Conservation (phyloP, 2,329 filamentous ascomycete species). For the Neobulgaria alba region DNA sequence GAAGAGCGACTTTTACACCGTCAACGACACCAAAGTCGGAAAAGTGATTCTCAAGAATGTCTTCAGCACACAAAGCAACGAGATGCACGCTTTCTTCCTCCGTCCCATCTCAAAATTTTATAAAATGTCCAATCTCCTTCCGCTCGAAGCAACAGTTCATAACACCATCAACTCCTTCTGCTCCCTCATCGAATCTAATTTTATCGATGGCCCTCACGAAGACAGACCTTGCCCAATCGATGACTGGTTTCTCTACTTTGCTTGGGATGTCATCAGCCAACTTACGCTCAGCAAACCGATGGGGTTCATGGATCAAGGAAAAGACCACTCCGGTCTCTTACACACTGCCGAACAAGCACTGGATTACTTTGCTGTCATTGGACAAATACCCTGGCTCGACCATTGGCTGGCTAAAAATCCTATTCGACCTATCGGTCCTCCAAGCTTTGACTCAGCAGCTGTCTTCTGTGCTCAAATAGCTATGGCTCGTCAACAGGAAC, state of each 20-base stretch:
- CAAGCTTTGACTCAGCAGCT: conserved; percentile 9
- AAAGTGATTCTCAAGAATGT: conserved; percentile 13
- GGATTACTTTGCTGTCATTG: conserved; percentile 27
- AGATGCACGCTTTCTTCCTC: conserved; percentile 9
- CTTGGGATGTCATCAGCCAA: conserved; percentile 34
- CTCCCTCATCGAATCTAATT: conserved; percentile 28
- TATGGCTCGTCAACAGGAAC: conserved; percentile 4
- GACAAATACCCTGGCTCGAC: conserved; percentile 15
- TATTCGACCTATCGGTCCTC: conserved; percentile 11
- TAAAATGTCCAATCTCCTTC: conserved; percentile 9
- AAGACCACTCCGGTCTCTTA: conserved; percentile 31
- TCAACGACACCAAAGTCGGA: conserved; percentile 17
- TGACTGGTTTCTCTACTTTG: conserved; percentile 34
- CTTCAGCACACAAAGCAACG: conserved; percentile 18
- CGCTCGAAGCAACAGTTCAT: conserved; percentile 26
- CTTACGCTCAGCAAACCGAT: conserved; percentile 34
- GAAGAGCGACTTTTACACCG: conserved; percentile 18
- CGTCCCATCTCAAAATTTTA: conserved; percentile 27
- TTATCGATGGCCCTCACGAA: conserved; percentile 21
- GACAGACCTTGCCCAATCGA: conserved; percentile 31
- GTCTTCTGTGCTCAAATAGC: conserved; percentile 9
- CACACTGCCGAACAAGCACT: conserved; percentile 20
- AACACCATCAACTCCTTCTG: conserved; percentile 28
- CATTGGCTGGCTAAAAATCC: conserved; percentile 4
- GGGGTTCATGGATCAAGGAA: conserved; percentile 30